A percentile compares a stretch with the other conserved stretches of the same genome.
These are phyloP conservation scores for Ganoderma meredithae DNA, from an alignment of 1,284 basidiomycete genomes.

Conservation along the genomic window DNA sequence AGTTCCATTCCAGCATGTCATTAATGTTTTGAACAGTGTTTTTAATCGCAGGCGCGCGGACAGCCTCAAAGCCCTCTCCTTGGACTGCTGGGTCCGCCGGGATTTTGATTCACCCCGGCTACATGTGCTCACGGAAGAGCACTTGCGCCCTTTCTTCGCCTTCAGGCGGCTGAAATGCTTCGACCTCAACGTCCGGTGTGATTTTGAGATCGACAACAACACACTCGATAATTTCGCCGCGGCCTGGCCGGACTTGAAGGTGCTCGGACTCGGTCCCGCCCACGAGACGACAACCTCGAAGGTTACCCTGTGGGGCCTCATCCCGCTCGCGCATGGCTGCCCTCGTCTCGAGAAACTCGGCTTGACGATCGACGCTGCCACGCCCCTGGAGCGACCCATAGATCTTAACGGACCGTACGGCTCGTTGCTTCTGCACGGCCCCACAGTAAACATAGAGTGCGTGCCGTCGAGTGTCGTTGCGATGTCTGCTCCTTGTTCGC, in stretches of 20 bases:
- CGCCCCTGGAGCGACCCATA: background rate
- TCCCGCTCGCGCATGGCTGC: conserved; percentile 13
- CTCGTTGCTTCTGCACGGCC: background rate
- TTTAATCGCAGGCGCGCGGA: background rate
- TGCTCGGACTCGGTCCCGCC: conserved; percentile 2
- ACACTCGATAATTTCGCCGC: background rate
- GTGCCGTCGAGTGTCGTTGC: background rate
- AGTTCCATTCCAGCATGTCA: background rate
- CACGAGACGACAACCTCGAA: background rate
- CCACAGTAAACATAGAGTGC: background rate
- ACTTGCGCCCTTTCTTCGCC: background rate
- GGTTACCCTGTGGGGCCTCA: conserved; percentile 8
- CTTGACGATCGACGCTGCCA: conserved; percentile 7
- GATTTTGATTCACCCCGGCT: background rate
- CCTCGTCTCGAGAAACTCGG: conserved; percentile 3
- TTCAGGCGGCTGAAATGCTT: background rate
- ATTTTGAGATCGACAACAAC: conserved; percentile 9
- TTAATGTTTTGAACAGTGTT: background rate
- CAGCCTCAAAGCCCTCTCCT: background rate
- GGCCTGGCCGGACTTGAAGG: conserved; percentile 6
- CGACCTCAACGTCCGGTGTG: background rate
- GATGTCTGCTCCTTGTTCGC: too few species aligned
- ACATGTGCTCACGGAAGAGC: background rate
- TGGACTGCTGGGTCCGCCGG: background rate
- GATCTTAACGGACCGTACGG: conserved; percentile 3